Conservation (phyloP, 2,329 filamentous ascomycete species). For the Sporothrix humicola region DNA sequence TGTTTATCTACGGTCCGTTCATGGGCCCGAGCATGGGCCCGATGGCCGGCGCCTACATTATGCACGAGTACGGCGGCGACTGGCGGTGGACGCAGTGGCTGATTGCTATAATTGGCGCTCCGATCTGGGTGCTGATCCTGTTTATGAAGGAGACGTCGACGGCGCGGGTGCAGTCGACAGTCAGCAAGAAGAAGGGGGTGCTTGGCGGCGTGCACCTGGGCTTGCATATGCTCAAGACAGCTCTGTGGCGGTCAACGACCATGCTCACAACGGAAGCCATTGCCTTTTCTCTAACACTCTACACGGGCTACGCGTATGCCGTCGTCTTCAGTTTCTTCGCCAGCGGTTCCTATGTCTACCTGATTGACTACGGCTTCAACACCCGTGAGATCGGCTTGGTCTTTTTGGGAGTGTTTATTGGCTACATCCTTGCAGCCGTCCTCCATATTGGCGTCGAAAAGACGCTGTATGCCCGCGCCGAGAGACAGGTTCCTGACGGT, state of each 20-base stretch:
- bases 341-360: slow-evolving; percentile 22
- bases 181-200: background rate
- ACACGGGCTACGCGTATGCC: slow-evolving; percentile 31
- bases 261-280: slow-evolving; percentile 28
- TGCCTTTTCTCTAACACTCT: slow-evolving; percentile 17
- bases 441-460: background rate
- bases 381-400: background rate
- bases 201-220: background rate
- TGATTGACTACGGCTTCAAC: slow-evolving; percentile 23
- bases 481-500: background rate
- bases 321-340: slow-evolving; percentile 28
- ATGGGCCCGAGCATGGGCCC: slow-evolving; percentile 24
- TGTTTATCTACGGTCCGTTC: slow-evolving; percentile 23
- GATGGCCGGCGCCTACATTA: slow-evolving; percentile 25
- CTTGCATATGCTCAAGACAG: background rate
- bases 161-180: background rate
- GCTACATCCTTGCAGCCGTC: slow-evolving; percentile 19
- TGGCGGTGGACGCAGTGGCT: slow-evolving; percentile 32
- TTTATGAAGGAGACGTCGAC: slow-evolving; percentile 28
- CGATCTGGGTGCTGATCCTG: slow-evolving; percentile 19
- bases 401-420: background rate
- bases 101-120: slow-evolving; percentile 10
- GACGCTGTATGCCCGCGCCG: slow-evolving; percentile 22
- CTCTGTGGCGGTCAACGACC: slow-evolving; percentile 20
- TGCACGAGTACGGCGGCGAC: slow-evolving; percentile 20